Evolutionary conservation across 495 filamentous ascomycete species (phyloP), one percentile per base, ranked within the genome.

Genomic region (Entonaema liquescens): DNA sequence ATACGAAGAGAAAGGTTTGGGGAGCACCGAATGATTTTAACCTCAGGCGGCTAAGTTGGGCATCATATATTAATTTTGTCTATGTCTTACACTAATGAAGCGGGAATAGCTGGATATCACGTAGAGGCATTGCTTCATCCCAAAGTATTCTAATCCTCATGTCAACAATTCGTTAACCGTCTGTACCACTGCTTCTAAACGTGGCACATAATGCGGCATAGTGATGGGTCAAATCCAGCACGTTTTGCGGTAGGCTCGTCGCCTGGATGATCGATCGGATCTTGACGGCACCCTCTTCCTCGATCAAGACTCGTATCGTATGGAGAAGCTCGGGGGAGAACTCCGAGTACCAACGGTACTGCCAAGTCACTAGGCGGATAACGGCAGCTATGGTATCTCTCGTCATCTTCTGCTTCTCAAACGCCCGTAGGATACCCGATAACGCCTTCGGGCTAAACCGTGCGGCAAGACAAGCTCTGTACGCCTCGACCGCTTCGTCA

Each of bases 341-440:
- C 91, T 99, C 96, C 26, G 94, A 97, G 81, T 98, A 99, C 95
- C 95, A 98, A 67, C 95, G 89, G 80, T 98, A 98, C 82, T 99
- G 95, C 95, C 95, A 99, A 4, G 95, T 92, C 35, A 98, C 92
- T 55, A 98, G 80, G 44, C 93, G 84, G 61, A 98, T 98, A 59
- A 97, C 83, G 9, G 90, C 89, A 40, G 89, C 89, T 28, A 98
- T 83, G 67, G 91, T 92, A 31, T 90, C 89, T 59, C 92, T 81
- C 8, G 91, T 91, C 76, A 91, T 92, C 68, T 87, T 85, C 71
- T 87, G 85, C 74, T 94, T 91, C 70, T 83, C 80, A 72, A 93
- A 92, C 50, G 90, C 83, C 73, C 88, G 89, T 71, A 99, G 79
- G 44, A 98, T 85, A 17, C 95, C 95, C 44, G 88, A 88, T 82